These are phyloP conservation scores for Aspergillus texensis DNA, from an alignment of 2,329 filamentous ascomycete species.

Conservation along the genomic window DNA sequence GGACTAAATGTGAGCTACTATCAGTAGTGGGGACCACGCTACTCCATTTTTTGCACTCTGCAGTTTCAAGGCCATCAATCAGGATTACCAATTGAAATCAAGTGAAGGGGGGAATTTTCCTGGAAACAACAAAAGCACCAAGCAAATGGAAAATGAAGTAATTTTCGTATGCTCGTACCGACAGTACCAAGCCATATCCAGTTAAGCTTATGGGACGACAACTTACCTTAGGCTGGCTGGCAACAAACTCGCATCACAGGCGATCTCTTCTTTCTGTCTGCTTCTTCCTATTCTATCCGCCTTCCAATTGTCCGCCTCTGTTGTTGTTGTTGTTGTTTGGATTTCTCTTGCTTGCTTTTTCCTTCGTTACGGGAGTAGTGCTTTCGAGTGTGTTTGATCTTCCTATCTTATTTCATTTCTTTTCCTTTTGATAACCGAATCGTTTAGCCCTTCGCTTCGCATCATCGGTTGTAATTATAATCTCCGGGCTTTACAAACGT, in stretches of 20 bases:
- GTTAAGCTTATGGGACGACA: slow-evolving; percentile 11
- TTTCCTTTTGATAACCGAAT: slow-evolving; percentile 4
- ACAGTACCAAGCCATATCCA: slow-evolving; percentile 9
- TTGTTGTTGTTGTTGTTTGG: slow-evolving; percentile 9
- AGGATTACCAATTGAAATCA: slow-evolving; percentile 9
- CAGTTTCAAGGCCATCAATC: background rate
- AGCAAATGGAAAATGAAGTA: slow-evolving; percentile 7
- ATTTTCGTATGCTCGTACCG: slow-evolving; percentile 15
- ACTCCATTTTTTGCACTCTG: background rate
- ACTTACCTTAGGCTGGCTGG: background rate
- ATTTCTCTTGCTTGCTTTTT: slow-evolving; percentile 4
- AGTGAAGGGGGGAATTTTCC: background rate
- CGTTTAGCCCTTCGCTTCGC: background rate
- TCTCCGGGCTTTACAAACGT: slow-evolving; percentile 8
- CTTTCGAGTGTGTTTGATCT: slow-evolving; percentile 2
- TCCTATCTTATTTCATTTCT: background rate
- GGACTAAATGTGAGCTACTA: background rate
- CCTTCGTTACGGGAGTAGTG: slow-evolving; percentile 1
- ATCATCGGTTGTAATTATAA: slow-evolving; percentile 15
- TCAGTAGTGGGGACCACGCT: background rate
- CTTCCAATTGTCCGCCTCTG: slow-evolving; percentile 6
- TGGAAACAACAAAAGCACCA: slow-evolving; percentile 2
- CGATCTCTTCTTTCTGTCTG: slow-evolving; percentile 9
- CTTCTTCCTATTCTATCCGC: slow-evolving; percentile 13
- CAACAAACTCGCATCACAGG: slow-evolving; percentile 12